Base-by-base conservation (phyloP, 2,329 filamentous ascomycete species). In the Hymenoscyphus repandus region DNA sequence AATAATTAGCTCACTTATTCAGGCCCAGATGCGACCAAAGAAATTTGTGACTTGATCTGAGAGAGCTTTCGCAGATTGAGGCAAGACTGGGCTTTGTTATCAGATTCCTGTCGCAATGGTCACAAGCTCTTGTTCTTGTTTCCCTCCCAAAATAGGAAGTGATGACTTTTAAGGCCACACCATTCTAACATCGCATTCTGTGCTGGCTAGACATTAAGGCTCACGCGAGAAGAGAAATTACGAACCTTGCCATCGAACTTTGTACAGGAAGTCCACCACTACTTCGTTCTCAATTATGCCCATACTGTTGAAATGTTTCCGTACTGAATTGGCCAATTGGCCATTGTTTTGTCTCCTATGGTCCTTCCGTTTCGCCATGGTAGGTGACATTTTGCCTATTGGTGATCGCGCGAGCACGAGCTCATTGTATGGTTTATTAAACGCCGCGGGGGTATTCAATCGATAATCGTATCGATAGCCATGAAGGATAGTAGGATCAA, bases 251-350 rank as follows among this genome's bases (percentile, higher is more conserved):
- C 60, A 65, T 34, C 62, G 64, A 18, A 67, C 65, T 48, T 68
- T 68, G 51, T 68, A 68, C 44, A 68, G 47, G 44, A 67, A 67
- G 34, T 66, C 86, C 50, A 91, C 86, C 51, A 93, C 86, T 58
- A 90, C 84, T 61, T 93, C 88, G 64, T 85, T 90, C 72, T 95
- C 89, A 57, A 83, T 85, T 37, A 92, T 80, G 13, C 85, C 86
- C 58, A 88, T 76, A 32, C 81, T 82, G 65, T 93, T 93, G 72
- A 93, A 93, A 69, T 93, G 87, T 67, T 90, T 91, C 57, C 88
- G 77, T 44, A 91, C 85, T 1, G 80, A 77, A 58, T 82, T 76
- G 7, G 86, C 85, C 49, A 95, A 73, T 58, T 87, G 79, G 34
- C 89, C 83, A 65, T 87, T 87, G 62, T 78, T 80, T 65, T 90